These are phyloP conservation scores for Nicotiana paniculata DNA, from an alignment of 257 asterid genomes.

Conservation along the genomic window DNA sequence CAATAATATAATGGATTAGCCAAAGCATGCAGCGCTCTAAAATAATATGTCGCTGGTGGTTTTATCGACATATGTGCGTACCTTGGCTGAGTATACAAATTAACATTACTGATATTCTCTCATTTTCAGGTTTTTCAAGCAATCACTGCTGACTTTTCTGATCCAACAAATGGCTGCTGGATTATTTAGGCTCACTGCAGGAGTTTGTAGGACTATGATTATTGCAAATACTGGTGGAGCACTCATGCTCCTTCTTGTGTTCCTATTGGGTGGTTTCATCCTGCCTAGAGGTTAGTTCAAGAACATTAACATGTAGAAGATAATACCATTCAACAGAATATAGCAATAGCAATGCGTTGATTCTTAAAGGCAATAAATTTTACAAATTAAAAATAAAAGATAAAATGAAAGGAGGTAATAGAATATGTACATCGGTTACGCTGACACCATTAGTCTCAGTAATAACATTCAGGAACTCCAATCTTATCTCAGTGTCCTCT, in stretches of 20 bases:
- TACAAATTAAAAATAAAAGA: neutral
- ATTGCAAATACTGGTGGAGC: conserved; percentile 60
- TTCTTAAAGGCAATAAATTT: neutral
- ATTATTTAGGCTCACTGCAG: conserved; percentile 54
- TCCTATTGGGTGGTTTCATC: conserved; percentile 68
- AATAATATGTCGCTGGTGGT: neutral
- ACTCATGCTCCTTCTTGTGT: conserved; percentile 44
- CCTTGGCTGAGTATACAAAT: neutral
- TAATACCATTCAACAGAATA: neutral
- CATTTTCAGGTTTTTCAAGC: conserved; percentile 57
- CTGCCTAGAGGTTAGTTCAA: conserved; percentile 48
- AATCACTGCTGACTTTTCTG: conserved; percentile 35
- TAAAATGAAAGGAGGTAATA: neutral
- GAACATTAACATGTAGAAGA: neutral
- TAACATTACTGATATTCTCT: neutral
- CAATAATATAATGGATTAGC: neutral
- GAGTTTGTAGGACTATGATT: conserved; percentile 53
- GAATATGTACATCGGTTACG: neutral
- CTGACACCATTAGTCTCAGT: neutral
- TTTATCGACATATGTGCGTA: neutral
- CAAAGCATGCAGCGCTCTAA: neutral
- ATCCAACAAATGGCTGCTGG: conserved; percentile 78
- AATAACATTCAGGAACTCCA: neutral
- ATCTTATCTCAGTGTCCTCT: neutral
- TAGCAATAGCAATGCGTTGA: neutral